phyloP scores from a whole-genome alignment of 2,329 filamentous ascomycete genomes.

The Calonectria montana region DNA sequence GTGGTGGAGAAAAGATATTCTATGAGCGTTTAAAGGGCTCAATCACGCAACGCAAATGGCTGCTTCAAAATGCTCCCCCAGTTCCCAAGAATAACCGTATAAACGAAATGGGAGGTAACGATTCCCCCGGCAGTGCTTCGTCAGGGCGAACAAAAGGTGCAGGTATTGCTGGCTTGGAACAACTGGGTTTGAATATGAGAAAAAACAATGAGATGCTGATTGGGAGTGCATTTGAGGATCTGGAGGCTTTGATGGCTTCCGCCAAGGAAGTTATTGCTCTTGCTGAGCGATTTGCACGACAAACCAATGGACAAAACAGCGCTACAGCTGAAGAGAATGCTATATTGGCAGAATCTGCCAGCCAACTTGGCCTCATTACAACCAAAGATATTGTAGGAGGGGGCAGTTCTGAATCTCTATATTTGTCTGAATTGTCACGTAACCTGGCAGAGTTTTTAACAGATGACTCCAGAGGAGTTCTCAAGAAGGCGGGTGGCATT shows the following conservation, averaged over 20 bases:
- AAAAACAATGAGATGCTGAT: conserved; percentile 96
- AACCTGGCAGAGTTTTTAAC: conserved; percentile 91
- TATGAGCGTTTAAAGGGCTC: conserved; percentile 88
- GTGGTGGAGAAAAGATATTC: conserved; percentile 89
- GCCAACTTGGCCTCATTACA: conserved; percentile 87
- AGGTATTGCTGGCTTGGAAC: conserved; percentile 92
- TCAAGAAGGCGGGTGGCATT: conserved; percentile 85
- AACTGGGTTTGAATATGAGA: conserved; percentile 83
- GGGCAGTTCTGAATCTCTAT: conserved; percentile 81
- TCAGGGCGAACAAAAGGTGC: conserved; percentile 69
- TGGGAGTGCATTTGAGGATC: conserved; percentile 92
- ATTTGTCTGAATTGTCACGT: conserved; percentile 86
- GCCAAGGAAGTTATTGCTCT: conserved; percentile 96
- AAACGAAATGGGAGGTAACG: conserved; percentile 50
- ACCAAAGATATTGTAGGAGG: conserved; percentile 95
- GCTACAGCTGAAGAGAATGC: conserved; percentile 76
- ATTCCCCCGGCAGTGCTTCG: conserved; percentile 38
- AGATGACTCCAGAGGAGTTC: conserved; percentile 82
- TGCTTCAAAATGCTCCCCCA: conserved; percentile 89
- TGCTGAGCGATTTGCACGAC: conserved; percentile 85
- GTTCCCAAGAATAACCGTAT: conserved; percentile 72
- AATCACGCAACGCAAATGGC: conserved; percentile 94
- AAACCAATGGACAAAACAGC: conserved; percentile 69
- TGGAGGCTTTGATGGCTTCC: conserved; percentile 96
- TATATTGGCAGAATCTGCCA: conserved; percentile 80